phyloP scores from a whole-genome alignment of 768 basidiomycete genomes.

The Leccinum broughii region DNA sequence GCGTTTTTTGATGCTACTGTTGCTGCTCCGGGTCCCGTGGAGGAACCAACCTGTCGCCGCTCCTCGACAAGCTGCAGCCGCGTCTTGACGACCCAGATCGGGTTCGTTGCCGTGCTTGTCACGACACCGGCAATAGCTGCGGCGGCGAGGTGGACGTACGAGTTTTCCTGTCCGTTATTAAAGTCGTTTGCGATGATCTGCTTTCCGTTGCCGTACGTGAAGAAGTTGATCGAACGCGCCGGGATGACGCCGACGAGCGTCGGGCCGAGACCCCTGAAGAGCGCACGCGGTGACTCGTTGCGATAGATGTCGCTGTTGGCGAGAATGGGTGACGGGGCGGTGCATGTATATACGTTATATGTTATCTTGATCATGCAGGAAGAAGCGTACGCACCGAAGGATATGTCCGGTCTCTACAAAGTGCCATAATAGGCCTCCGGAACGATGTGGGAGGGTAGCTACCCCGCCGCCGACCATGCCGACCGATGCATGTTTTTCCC shows the following conservation, averaged over 20 bases:
- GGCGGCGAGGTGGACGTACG: slow-evolving; percentile 80
- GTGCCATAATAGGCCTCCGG: slow-evolving; percentile 73
- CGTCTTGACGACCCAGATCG: slow-evolving; percentile 99
- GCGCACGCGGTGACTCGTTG: slow-evolving; percentile 82
- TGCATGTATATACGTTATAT: background rate
- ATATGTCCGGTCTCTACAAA: slow-evolving; percentile 95
- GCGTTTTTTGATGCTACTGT: background rate
- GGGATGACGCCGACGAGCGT: slow-evolving; percentile 94
- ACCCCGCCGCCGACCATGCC: slow-evolving; percentile 34
- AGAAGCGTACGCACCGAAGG: slow-evolving; percentile 55
- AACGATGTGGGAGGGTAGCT: slow-evolving; percentile 33
- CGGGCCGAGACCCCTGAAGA: slow-evolving; percentile 94
- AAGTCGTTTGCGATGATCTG: slow-evolving; percentile 82
- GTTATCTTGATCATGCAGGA: background rate
- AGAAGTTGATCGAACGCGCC: slow-evolving; percentile 96
- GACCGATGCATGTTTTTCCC: slow-evolving; percentile 41
- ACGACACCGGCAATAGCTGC: slow-evolving; percentile 84
- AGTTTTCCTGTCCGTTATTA: slow-evolving; percentile 75
- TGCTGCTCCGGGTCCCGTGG: background rate
- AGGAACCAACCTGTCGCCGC: slow-evolving; percentile 16
- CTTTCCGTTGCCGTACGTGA: slow-evolving; percentile 96
- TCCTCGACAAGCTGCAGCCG: slow-evolving; percentile 73
- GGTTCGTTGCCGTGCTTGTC: slow-evolving; percentile 92
- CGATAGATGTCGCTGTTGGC: slow-evolving; percentile 77
- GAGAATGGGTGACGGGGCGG: background rate